phyloP scores from a whole-genome alignment of 306 rosid genomes.

The Vigna angularis region DNA sequence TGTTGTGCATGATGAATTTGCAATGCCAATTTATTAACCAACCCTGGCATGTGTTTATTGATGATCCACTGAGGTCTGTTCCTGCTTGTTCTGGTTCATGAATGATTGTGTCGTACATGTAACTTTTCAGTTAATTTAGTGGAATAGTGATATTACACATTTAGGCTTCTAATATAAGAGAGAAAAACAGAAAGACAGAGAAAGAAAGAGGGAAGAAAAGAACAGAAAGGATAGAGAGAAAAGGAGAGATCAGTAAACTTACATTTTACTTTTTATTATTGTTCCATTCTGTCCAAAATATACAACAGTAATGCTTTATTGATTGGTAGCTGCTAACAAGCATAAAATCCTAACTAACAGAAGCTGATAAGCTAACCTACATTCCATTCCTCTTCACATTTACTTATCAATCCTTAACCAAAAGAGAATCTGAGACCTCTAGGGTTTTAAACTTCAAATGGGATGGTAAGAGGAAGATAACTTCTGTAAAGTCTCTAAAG shows the following conservation, averaged over 20 bases:
- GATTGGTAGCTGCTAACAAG: neutral
- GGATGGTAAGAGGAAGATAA: neutral
- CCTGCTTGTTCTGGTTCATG: conserved; percentile 3
- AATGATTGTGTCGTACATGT: neutral
- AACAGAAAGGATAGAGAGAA: neutral
- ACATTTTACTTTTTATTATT: neutral
- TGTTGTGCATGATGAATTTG: conserved; percentile 15
- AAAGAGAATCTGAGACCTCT: neutral
- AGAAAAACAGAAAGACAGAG: neutral
- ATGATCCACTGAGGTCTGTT: neutral
- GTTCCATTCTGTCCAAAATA: neutral
- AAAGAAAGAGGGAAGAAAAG: neutral
- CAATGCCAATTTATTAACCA: neutral
- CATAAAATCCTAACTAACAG: neutral
- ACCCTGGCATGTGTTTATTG: neutral
- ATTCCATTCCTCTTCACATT: neutral
- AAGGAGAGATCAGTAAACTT: neutral
- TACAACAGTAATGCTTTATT: neutral
- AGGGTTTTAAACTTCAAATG: neutral
- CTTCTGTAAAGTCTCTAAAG: neutral
- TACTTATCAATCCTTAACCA: neutral
- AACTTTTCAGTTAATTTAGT: neutral
- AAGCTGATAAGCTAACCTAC: neutral
- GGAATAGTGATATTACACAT: neutral
- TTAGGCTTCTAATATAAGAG: neutral